Evolutionary conservation across 805 yeast genomes (phyloP), one percentile per base, ranked within the genome.

Genomic region (Zygoascus ofunaensis): DNA sequence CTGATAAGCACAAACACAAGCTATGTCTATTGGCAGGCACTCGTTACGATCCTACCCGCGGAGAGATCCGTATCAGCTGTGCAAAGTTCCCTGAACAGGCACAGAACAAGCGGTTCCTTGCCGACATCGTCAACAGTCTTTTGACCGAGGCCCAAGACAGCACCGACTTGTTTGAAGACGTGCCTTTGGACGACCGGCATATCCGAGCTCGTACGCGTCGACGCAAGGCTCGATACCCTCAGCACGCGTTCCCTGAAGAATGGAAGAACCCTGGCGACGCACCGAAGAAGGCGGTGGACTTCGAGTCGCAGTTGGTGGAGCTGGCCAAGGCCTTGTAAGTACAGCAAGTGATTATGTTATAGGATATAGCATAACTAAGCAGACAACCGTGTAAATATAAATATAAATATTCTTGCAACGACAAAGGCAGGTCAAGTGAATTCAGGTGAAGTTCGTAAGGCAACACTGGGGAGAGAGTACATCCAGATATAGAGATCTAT

Each of bases 151-250:
- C 95, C 5, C 82, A 78, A 56, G 82, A 77, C 42, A 58, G 72
- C 37, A 56, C 69, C 2, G 83, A 82, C 45, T 74, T 74, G 47
- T 84, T 85, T 54, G 70, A 72, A 36, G 94, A 85, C 56, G 68
- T 90, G 26, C 96, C 97, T 26, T 63, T 90, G 40, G 95, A 89
- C 61, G 77, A 71, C 21, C 78, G 95, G 61, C 87, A 81, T 58
- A 72, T 74, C 42, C 63, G 61, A 42, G 72, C 76, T 14, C 76
- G 65, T 54, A 60, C 59, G 49, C 64, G 67, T 45, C 62, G 71
- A 51, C 66, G 71, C 56, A 63, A 61, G 51, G 60, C 68, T 49
- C 61, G 65, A 23, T 61, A 60, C 42, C 65, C 64, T 5, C 60
- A 57, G 23, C 57, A 65, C 45, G 54, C 64, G 44, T 87, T 85